Conservation (phyloP, 371 early-diverging fungal species). For the Catenaria anguillulae region DNA sequence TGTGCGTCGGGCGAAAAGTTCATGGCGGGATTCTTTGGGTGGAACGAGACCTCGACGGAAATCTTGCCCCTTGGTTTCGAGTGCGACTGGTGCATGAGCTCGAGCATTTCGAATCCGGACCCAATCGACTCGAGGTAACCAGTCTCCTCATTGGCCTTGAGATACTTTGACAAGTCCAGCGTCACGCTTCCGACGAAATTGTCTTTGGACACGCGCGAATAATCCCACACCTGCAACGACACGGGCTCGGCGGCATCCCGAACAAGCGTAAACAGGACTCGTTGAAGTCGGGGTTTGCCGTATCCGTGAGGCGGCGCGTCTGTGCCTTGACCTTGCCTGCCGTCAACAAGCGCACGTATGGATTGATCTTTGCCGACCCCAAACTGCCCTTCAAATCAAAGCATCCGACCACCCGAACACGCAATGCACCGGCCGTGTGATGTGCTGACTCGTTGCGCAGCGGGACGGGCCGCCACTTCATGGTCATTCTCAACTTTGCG, state of each 20-base stretch:
- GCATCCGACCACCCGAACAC: background rate
- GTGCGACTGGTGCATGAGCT: background rate
- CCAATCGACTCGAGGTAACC: background rate
- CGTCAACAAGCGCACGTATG: background rate
- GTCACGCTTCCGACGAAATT: background rate
- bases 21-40: background rate
- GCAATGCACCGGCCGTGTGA: background rate
- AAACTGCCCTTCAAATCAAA: background rate
- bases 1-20: background rate
- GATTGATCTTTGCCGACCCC: background rate
- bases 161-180: background rate
- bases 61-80: background rate
- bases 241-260: background rate
- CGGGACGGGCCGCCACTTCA: slow-evolving; percentile 3
- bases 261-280: background rate
- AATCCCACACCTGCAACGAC: slow-evolving; percentile 1
- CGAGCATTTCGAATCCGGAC: background rate
- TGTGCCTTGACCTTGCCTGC: background rate
- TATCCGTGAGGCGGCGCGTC: background rate
- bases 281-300: background rate
- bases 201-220: background rate
- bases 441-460: background rate
- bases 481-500: slow-evolving; percentile 1
- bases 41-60: slow-evolving; percentile 1
- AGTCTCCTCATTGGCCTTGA: background rate